Percentiles rank a stretch among this genome's conserved stretches.
phyloP scores from a whole-genome alignment of 495 filamentous ascomycete genomes.

The Podospora sp. region DNA sequence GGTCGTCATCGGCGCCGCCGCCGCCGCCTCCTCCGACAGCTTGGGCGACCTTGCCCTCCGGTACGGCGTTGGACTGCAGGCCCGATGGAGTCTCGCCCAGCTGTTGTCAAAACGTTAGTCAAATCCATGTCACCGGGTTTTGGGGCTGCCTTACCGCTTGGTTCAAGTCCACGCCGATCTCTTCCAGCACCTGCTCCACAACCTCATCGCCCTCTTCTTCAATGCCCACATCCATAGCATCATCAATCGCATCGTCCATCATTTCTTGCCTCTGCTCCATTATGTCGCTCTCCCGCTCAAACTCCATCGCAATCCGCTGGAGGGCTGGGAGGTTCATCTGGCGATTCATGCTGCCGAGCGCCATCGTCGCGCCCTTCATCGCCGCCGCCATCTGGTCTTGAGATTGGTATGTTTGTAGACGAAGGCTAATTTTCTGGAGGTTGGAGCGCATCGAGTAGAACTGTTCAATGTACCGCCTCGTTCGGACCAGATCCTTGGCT shows the following conservation, averaged over 20 bases:
- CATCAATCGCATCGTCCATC: conserved; percentile 99
- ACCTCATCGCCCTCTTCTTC: conserved; percentile 94
- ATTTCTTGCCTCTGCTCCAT: conserved; percentile 99
- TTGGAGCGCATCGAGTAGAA: conserved; percentile 98
- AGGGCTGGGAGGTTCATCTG: conserved; percentile 95
- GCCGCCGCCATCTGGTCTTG: conserved; percentile 99
- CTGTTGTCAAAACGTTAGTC: conserved; percentile 46
- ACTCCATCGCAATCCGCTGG: conserved; percentile 98
- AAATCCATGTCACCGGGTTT: neutral
- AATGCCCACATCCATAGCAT: conserved; percentile 90
- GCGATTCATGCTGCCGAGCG: conserved; percentile 93
- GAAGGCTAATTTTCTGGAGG: conserved; percentile 89
- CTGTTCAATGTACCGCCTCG: conserved; percentile 93
- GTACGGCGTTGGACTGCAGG: conserved; percentile 59
- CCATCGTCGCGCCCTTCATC: conserved; percentile 94
- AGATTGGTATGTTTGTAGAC: conserved; percentile 91
- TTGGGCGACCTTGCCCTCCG: conserved; percentile 71
- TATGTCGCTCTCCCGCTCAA: conserved; percentile 96
- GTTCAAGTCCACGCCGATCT: conserved; percentile 91
- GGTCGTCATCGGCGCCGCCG: conserved; percentile 69
- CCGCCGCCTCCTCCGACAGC: conserved; percentile 67
- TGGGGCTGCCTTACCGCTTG: conserved; percentile 66
- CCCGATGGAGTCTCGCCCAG: conserved; percentile 79
- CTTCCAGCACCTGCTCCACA: conserved; percentile 92
- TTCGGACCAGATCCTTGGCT: conserved; percentile 93